Conservation (phyloP, 2,329 filamentous ascomycete species). For the Emmonsia crescens region DNA sequence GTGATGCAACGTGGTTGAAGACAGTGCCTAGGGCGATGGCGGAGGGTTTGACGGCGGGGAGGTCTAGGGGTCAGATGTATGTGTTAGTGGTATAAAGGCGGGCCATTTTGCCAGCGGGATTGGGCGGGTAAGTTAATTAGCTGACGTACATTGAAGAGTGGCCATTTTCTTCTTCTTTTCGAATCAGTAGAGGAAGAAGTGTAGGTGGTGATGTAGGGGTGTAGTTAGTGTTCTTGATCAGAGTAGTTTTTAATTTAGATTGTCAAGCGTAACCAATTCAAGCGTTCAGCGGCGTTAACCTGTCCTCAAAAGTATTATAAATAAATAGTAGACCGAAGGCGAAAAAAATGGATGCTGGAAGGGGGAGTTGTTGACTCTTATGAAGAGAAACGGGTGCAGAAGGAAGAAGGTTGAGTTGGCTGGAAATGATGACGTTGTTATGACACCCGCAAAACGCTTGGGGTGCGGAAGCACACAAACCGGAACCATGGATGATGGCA, state of each 20-base stretch:
- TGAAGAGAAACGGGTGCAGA: neutral
- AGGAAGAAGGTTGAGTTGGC: constrained; percentile 1
- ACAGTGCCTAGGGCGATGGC: constrained; percentile 91
- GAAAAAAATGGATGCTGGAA: neutral
- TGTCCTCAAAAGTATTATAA: neutral
- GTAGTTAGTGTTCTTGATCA: neutral
- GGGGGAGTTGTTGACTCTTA: neutral
- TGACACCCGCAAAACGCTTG: neutral
- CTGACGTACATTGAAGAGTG: constrained; percentile 45
- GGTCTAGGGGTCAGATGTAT: constrained; percentile 37
- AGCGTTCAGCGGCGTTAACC: too few species aligned
- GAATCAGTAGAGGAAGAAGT: neutral
- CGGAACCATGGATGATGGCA: neutral
- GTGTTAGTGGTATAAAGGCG: neutral
- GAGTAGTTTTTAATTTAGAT: neutral
- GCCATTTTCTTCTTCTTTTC: constrained; percentile 49
- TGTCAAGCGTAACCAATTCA: neutral
- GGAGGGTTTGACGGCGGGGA: constrained; percentile 87
- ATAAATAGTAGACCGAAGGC: neutral
- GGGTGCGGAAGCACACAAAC: neutral
- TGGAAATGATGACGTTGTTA: constrained; percentile 4
- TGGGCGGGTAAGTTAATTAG: neutral
- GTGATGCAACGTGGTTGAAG: constrained; percentile 88
- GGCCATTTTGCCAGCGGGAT: neutral
- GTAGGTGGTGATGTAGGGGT: neutral